Conservation (phyloP, 2,329 filamentous ascomycete genomes). For the Lachnellula arida region DNA sequence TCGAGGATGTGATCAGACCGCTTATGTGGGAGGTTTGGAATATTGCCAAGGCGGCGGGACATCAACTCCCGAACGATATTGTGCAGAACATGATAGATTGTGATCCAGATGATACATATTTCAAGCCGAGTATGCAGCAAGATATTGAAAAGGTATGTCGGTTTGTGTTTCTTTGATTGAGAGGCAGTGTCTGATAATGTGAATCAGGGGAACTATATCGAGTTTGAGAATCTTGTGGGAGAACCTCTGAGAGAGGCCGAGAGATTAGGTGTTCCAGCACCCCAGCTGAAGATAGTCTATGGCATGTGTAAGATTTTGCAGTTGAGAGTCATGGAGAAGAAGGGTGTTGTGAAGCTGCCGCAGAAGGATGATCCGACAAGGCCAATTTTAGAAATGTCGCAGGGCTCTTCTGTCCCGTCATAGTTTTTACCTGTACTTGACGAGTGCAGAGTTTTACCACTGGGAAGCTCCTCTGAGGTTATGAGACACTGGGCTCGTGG, state of each 20-base stretch:
- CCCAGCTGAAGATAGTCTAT: constrained; percentile 49
- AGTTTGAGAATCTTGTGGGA: constrained; percentile 51
- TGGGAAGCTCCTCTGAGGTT: too few relatives aligned
- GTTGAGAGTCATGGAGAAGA: constrained; percentile 37
- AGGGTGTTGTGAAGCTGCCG: constrained; percentile 34
- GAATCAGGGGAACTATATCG: constrained; percentile 47
- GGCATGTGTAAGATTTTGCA: constrained; percentile 48
- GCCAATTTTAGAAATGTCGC: neutral
- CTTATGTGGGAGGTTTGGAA: constrained; percentile 27
- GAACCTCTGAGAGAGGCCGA: constrained; percentile 48
- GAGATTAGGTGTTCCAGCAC: constrained; percentile 45
- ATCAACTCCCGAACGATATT: constrained; percentile 21
- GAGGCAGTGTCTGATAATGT: neutral
- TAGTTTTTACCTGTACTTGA: neutral
- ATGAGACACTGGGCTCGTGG: too few relatives aligned
- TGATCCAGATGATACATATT: constrained; percentile 45
- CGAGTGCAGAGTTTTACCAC: too few relatives aligned
- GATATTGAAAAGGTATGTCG: constrained; percentile 46
- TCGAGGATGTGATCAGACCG: constrained; percentile 27
- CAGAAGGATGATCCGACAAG: neutral
- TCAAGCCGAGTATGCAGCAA: constrained; percentile 41
- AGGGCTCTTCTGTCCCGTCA: neutral
- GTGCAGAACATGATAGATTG: constrained; percentile 38
- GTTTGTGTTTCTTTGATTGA: neutral
- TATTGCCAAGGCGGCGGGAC: constrained; percentile 23